Evolutionary conservation across 164 flowering plant genomes (phyloP).

Genomic region (Vitis riparia): DNA sequence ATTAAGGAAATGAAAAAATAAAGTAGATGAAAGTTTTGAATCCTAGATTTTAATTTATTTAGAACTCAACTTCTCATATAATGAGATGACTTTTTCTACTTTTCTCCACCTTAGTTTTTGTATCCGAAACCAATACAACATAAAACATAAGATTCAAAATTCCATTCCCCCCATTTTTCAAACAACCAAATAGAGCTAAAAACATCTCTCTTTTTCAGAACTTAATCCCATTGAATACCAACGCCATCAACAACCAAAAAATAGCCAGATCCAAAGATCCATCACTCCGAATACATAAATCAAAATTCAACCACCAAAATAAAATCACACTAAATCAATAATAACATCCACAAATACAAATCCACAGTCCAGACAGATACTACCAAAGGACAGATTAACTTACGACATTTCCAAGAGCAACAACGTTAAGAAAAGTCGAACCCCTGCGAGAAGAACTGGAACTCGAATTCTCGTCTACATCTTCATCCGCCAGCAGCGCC

Average conservation of each 20-base stretch:
- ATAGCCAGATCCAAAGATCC: neutral
- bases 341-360: slow-evolving; percentile 6
- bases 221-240: slow-evolving; percentile 32
- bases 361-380: neutral
- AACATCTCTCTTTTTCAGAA: too few relatives aligned
- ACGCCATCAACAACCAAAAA: slow-evolving; percentile 46
- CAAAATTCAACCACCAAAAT: neutral
- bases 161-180: too few relatives aligned
- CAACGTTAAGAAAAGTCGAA: slow-evolving; percentile 86
- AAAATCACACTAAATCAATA: neutral
- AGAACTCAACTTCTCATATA: too few relatives aligned
- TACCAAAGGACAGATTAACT: slow-evolving; percentile 25
- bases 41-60: too few relatives aligned
- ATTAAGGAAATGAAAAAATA: too few relatives aligned
- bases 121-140: too few relatives aligned
- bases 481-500: slow-evolving; percentile 89
- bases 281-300: neutral
- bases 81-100: too few relatives aligned
- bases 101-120: too few relatives aligned
- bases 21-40: too few relatives aligned
- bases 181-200: too few relatives aligned
- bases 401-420: slow-evolving; percentile 97
- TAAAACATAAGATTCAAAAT: too few relatives aligned
- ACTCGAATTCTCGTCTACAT: slow-evolving; percentile 58
- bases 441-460: slow-evolving; percentile 42